Base-by-base conservation (phyloP, 1,139 yeast genomes). In the Pichia sp. region DNA sequence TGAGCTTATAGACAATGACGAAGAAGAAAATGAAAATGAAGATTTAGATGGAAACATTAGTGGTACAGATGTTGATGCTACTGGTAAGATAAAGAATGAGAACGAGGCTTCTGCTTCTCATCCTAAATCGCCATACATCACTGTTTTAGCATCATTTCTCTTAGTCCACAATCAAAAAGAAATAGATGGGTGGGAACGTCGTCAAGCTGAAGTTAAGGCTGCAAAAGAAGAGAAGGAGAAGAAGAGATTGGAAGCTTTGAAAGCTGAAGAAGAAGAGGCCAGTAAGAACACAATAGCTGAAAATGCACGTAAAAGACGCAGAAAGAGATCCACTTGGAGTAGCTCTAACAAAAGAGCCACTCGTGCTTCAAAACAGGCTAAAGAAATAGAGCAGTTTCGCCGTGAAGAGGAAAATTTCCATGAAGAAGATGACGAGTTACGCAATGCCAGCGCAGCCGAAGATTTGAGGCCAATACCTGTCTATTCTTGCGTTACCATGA, bases 401-500 rank as follows among this genome's bases (percentile, higher is more conserved):
- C 63, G 62, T 23, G 66, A 59, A 29, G 65, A 62, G 32, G 63
- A 63, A 43, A 42, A 55, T 19, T 56, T 49, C 38, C 58, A 56
- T 41, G 59, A 54, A 16, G 62, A 59, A 49, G 59, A 56, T 46
- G 59, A 53, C 4, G 63, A 59, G 8, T 45, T 54, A 13, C 8
- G 40, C 4, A 38, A 42, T 4, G 42, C 13, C 32, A 50, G 41
- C n/a, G 31, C 11, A 3, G 15, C 1, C 6, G 52, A 44, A 29
- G 54, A 49, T 34, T 52, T 58, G 7, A 55, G 71, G 49, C 80
- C 80, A 3, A 59, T 59, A n/a, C 80, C 78, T 16, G 64, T 73
- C 62, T 90, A 66, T 73, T 80, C 87, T 0, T 73, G 95, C 0
- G 71, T 87, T 47, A 84, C 96, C 0, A 76, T 89, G 47, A 79